phyloP scores from a whole-genome alignment of 2,329 filamentous ascomycete species.

The Cladophialophora immunda region DNA sequence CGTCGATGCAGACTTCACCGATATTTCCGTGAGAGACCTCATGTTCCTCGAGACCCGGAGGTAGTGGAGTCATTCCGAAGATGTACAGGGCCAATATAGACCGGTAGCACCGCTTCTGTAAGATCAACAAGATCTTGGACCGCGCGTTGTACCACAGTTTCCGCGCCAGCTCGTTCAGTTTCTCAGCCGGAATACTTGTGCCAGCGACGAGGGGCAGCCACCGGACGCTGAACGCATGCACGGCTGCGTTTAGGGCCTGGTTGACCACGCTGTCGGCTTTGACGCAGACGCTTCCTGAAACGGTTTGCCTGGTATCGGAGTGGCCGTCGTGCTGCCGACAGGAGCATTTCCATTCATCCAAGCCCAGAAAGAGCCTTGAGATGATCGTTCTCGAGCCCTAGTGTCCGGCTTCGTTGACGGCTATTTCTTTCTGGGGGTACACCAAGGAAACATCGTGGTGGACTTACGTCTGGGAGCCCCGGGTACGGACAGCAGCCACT shows the following conservation, averaged over 20 bases:
- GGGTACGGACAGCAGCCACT: constrained; percentile 1
- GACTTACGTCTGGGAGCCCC: constrained; percentile 7
- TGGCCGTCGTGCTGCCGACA: neutral
- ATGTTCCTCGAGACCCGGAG: neutral
- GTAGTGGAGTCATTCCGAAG: neutral
- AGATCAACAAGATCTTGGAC: constrained; percentile 1
- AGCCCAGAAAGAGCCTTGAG: constrained; percentile 1
- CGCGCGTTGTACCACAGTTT: neutral
- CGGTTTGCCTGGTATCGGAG: neutral
- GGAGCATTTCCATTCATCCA: constrained; percentile 7
- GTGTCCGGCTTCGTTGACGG: neutral
- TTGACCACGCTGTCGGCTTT: constrained; percentile 9
- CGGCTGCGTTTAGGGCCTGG: neutral
- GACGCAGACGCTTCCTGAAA: neutral
- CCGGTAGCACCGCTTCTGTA: neutral
- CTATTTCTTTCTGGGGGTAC: neutral
- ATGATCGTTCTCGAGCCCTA: constrained; percentile 10
- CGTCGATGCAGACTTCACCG: constrained; percentile 2
- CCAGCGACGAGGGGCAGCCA: neutral
- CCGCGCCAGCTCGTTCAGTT: neutral
- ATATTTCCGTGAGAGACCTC: neutral
- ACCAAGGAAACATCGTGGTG: neutral
- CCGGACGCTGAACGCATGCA: constrained; percentile 4
- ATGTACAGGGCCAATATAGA: constrained; percentile 8
- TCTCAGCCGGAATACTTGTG: neutral